Percentiles rank a stretch among this genome's conserved stretches.
Conservation (phyloP, 495 filamentous ascomycete species). For the Xylona heveae region DNA sequence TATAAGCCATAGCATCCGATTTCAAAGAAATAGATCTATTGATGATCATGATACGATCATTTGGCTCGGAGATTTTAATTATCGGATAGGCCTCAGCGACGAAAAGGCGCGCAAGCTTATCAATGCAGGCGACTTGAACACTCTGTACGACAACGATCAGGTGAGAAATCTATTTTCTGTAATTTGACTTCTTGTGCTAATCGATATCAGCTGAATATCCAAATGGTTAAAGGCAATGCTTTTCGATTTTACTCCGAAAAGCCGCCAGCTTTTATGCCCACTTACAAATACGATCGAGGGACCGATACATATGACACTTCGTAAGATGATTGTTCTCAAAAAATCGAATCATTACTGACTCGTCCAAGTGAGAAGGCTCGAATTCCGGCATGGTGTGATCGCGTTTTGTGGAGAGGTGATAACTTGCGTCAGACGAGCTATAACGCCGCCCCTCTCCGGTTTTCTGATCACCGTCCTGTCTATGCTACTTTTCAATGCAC, state of each 20-base stretch:
- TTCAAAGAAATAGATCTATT: constrained; percentile 75
- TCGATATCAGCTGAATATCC: constrained; percentile 52
- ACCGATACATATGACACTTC: constrained; percentile 81
- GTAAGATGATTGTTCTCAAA: constrained; percentile 23
- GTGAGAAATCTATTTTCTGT: constrained; percentile 18
- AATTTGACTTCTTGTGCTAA: too few relatives aligned
- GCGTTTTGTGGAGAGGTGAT: constrained; percentile 66
- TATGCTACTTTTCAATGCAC: constrained; percentile 71
- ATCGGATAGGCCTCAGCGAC: constrained; percentile 71
- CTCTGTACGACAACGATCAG: constrained; percentile 83
- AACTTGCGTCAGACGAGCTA: constrained; percentile 71
- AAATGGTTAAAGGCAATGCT: constrained; percentile 80
- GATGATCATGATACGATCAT: constrained; percentile 88
- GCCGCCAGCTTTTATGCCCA: constrained; percentile 65
- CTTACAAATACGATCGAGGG: constrained; percentile 86
- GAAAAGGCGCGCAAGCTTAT: constrained; percentile 61
- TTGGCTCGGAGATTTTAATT: constrained; percentile 98
- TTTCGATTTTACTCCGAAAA: constrained; percentile 87
- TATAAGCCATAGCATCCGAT: constrained; percentile 69
- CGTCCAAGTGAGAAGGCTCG: constrained; percentile 58
- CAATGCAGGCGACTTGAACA: constrained; percentile 44
- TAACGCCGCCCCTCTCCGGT: constrained; percentile 49
- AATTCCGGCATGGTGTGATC: constrained; percentile 95
- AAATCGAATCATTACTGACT: constrained; percentile 1
- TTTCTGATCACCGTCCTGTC: constrained; percentile 90